phyloP scores from a whole-genome alignment of 2,329 filamentous ascomycete species.

The Fusarium subglutinans region DNA sequence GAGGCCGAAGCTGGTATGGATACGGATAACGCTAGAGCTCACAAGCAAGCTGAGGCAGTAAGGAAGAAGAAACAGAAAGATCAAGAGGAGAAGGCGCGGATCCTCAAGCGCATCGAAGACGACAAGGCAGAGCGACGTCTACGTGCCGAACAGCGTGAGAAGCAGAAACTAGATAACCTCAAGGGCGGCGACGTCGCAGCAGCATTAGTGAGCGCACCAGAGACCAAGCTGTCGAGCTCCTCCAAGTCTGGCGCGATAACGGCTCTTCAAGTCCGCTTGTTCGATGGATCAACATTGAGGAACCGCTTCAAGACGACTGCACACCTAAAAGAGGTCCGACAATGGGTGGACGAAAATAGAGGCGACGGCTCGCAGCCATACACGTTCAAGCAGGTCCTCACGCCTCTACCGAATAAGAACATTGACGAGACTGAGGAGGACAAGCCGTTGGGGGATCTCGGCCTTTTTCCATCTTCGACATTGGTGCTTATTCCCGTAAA shows the following conservation, averaged over 20 bases:
- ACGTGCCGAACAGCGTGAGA: slow-evolving; percentile 61
- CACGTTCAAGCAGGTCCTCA: slow-evolving; percentile 84
- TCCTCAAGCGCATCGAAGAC: slow-evolving; percentile 78
- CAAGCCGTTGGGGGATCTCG: slow-evolving; percentile 72
- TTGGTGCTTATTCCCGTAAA: slow-evolving; percentile 80
- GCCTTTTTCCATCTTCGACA: slow-evolving; percentile 81
- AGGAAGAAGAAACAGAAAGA: slow-evolving; percentile 73
- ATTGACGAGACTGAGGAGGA: slow-evolving; percentile 81
- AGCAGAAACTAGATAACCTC: slow-evolving; percentile 46
- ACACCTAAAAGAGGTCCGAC: slow-evolving; percentile 74
- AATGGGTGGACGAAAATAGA: slow-evolving; percentile 77
- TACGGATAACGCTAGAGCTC: slow-evolving; percentile 46
- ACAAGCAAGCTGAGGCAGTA: slow-evolving; percentile 62
- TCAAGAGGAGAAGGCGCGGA: slow-evolving; percentile 73
- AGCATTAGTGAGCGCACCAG: slow-evolving; percentile 45
- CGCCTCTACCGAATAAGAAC: slow-evolving; percentile 77
- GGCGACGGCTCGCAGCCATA: slow-evolving; percentile 71
- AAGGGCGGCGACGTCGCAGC: slow-evolving; percentile 45
- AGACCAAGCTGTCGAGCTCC: slow-evolving; percentile 45
- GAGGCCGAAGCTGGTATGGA: slow-evolving; percentile 50
- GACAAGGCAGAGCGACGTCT: slow-evolving; percentile 76
- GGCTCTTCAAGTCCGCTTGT: slow-evolving; percentile 80
- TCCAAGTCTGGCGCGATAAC: slow-evolving; percentile 46
- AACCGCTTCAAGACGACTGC: slow-evolving; percentile 72
- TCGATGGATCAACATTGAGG: slow-evolving; percentile 84